Conservation (phyloP, 306 rosid genomes). For the Gillenia trifoliata region DNA sequence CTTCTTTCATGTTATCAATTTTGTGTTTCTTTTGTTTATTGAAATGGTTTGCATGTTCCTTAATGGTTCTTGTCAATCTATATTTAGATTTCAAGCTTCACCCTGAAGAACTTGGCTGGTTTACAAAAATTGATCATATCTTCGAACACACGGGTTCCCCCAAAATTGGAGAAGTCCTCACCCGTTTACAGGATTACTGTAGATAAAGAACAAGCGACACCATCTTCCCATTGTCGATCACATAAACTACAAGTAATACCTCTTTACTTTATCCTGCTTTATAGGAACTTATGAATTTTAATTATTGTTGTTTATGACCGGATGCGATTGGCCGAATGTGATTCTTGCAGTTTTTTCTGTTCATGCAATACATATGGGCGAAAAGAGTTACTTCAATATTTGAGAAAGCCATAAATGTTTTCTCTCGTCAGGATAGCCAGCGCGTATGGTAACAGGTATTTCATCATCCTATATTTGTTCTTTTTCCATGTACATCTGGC, state of each 20-base stretch:
- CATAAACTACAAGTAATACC: constrained; percentile 80
- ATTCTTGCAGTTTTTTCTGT: constrained; percentile 81
- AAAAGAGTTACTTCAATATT: constrained; percentile 76
- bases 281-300: background rate
- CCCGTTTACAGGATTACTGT: constrained; percentile 56
- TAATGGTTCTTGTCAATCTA: background rate
- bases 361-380: constrained; percentile 87
- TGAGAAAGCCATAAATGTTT: constrained; percentile 71
- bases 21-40: constrained; percentile 14
- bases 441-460: constrained; percentile 48
- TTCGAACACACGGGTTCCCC: constrained; percentile 79
- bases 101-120: constrained; percentile 90
- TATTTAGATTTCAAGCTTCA: constrained; percentile 72
- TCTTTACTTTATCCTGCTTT: constrained; percentile 4
- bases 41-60: background rate
- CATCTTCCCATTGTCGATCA: constrained; percentile 71
- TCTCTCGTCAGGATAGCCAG: constrained; percentile 55
- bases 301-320: constrained; percentile 9
- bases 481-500: background rate
- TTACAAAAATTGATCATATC: constrained; percentile 83
- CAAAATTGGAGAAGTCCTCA: constrained; percentile 41
- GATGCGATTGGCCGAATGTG: background rate
- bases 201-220: constrained; percentile 51
- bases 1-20: constrained; percentile 2
- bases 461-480: background rate